Evolutionary conservation across 345 rosid species (phyloP).

Genomic region (Firmiana major): DNA sequence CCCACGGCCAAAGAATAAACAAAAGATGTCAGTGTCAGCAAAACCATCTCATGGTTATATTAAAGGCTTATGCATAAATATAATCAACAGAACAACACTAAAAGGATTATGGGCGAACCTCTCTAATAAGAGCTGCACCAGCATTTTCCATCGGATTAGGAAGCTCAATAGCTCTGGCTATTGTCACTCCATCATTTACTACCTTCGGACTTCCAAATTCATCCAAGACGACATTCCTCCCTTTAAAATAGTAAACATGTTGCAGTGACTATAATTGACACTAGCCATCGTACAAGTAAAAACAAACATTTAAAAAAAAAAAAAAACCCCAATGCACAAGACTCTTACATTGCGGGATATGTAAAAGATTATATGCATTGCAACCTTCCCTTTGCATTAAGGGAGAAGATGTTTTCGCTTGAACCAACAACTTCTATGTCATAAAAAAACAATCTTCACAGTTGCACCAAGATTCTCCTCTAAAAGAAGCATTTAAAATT

Average conservation of each 20-base stretch:
- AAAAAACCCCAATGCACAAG: neutral
- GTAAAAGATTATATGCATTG: no score
- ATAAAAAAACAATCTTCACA: no score
- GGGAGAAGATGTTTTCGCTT: no score
- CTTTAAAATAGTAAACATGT: constrained; percentile 27
- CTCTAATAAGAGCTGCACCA: constrained; percentile 96
- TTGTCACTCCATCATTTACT: constrained; percentile 98
- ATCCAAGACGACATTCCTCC: constrained; percentile 94
- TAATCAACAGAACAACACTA: neutral
- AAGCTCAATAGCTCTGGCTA: constrained; percentile 91
- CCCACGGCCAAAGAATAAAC: neutral
- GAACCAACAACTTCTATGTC: no score
- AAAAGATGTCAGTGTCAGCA: neutral
- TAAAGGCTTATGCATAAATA: neutral
- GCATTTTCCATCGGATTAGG: constrained; percentile 98
- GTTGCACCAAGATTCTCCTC: no score
- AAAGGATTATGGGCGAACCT: constrained; percentile 41
- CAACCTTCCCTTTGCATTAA: no score
- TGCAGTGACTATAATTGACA: neutral
- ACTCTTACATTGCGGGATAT: no score
- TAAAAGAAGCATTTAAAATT: no score
- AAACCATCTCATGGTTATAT: neutral
- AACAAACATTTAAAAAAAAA: constrained; percentile 1
- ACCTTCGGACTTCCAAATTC: constrained; percentile 96
- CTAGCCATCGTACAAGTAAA: neutral